Base-by-base conservation (phyloP, 2,329 filamentous ascomycete genomes). In the Ceratocystis huliohia region DNA sequence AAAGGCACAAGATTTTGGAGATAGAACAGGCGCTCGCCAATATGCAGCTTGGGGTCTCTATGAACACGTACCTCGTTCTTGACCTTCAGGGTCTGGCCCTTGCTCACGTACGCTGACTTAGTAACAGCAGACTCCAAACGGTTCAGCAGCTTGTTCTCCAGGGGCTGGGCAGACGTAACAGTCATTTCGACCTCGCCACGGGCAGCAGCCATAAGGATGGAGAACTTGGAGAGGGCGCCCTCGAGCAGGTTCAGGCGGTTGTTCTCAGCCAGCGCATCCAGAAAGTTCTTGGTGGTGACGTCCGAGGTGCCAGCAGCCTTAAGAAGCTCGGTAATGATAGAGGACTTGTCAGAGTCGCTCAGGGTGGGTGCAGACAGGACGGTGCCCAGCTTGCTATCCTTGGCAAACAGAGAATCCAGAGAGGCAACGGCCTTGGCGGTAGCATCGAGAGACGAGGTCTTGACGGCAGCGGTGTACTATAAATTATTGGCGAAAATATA, bases 51-150 rank as follows among this genome's bases (percentile, higher is more conserved):
- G 56, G 10, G 30, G 7, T 2, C 53, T 20, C 17, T 59, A 20
- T 53, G 8, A 37, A 61, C 70, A 77, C 78, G 67, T 78, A 90
- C 89, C 83, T 91, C 88, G 80, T 95, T 88, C 73, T 91, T 89
- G 73, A 97, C 88, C 88, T 96, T 97, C 78, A 97, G 86, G 84
- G 96, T 97, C 88, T 96, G 92, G 81, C 92, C 92, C 77, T 88
- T 84, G 75, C 88, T 87, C 73, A 92, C 85, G 80, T 91, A 95
- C 76, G 87, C 78, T 70, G 91, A 96, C 84, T 96, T 97, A 79
- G 87, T 76, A 73, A 97, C 86, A 73, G 92, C 91, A 71, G 81
- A 79, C 83, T 99, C 92, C 72, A 99, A 85, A 75, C 94, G 88
- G 77, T 78, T 81, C 73, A 99, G 84, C 70, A 88, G 91, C 83